Evolutionary conservation across 1,284 basidiomycete species (phyloP).

Genomic region (Coniferiporia sulphurascens): DNA sequence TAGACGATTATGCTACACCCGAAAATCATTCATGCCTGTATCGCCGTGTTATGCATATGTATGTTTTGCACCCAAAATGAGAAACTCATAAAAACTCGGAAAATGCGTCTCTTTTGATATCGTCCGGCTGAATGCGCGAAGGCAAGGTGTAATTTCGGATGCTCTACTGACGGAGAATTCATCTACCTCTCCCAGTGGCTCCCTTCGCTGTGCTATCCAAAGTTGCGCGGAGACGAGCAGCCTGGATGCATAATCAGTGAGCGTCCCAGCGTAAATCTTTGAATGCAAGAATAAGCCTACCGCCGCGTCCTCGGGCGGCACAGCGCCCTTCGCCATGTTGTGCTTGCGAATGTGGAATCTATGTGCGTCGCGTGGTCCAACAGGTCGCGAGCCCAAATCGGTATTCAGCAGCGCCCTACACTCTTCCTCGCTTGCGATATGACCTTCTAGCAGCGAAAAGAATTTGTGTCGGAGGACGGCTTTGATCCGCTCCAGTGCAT

Average conservation of each 20-base stretch:
- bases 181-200: conserved; percentile 21
- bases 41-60: conserved; percentile 21
- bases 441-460: conserved; percentile 75
- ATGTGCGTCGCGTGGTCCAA: conserved; percentile 27
- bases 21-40: conserved; percentile 19
- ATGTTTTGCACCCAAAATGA: conserved; percentile 21
- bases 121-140: conserved; percentile 38
- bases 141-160: background rate
- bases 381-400: conserved; percentile 21
- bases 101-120: background rate
- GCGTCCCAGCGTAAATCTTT: background rate
- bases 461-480: conserved; percentile 83
- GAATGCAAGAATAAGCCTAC: conserved; percentile 37
- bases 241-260: conserved; percentile 1
- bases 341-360: conserved; percentile 61
- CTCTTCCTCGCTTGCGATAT: conserved; percentile 64
- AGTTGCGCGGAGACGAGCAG: conserved; percentile 17
- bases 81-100: conserved; percentile 18
- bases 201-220: conserved; percentile 16
- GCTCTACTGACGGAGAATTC: conserved; percentile 53
- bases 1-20: conserved; percentile 10
- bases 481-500: conserved; percentile 78
- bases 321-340: conserved; percentile 80
- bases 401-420: conserved; percentile 58
- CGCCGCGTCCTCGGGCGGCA: conserved; percentile 74